These are phyloP conservation scores for Misopates orontium DNA, from an alignment of 257 asterid genomes.

Conservation along the genomic window DNA sequence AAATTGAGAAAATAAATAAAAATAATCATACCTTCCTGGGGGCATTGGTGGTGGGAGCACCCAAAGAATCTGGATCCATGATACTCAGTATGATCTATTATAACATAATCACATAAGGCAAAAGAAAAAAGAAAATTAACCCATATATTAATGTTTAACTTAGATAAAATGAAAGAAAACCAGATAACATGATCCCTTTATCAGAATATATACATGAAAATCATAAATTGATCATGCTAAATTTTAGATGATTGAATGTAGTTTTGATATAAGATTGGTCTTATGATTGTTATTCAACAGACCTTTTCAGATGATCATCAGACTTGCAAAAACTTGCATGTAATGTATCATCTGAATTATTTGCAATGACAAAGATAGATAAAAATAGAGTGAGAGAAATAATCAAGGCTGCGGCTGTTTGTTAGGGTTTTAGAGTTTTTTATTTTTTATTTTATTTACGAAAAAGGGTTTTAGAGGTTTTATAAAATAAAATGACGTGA, in stretches of 20 bases:
- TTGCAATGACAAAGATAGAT: too few relatives aligned
- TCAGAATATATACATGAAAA: background rate
- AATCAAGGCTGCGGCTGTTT: background rate
- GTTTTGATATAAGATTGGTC: background rate
- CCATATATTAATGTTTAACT: too few relatives aligned
- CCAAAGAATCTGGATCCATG: slow-evolving; percentile 34
- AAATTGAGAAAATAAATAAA: background rate
- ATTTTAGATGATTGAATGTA: background rate
- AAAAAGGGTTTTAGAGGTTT: too few relatives aligned
- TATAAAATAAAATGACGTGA: too few relatives aligned
- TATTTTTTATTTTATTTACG: background rate
- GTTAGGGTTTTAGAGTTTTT: slow-evolving; percentile 15
- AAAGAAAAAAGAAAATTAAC: background rate
- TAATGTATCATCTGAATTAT: background rate
- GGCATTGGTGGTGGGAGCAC: background rate
- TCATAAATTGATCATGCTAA: background rate
- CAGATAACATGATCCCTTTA: too few relatives aligned
- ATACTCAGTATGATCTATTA: background rate
- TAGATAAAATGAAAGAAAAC: too few relatives aligned
- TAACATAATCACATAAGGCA: slow-evolving; percentile 10
- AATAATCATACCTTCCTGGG: slow-evolving; percentile 39
- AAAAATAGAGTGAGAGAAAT: slow-evolving; percentile 12
- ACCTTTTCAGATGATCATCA: slow-evolving; percentile 20
- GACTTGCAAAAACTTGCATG: background rate
- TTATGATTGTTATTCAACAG: background rate